These are phyloP conservation scores for Debaryomyces robertsiae DNA, from an alignment of 1,139 yeast genomes.

Conservation along the genomic window DNA sequence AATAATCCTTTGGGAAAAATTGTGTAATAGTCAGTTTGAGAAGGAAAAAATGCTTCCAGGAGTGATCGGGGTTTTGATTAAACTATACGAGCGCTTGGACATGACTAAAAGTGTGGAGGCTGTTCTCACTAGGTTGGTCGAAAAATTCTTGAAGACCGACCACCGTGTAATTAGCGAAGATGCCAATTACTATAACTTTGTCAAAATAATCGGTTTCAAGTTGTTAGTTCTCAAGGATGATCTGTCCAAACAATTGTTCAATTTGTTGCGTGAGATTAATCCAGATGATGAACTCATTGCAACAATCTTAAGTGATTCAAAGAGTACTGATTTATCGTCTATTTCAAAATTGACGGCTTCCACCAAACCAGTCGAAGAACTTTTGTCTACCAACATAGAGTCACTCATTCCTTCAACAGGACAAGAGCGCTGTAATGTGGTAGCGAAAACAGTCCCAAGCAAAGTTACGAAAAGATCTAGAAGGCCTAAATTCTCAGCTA, in stretches of 20 bases:
- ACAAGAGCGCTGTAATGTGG: slow-evolving; percentile 13
- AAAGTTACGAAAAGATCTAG: slow-evolving; percentile 29
- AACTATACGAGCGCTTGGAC: slow-evolving; percentile 47
- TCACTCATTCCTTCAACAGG: slow-evolving; percentile 20
- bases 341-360: slow-evolving; percentile 36
- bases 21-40: slow-evolving; percentile 24
- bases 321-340: slow-evolving; percentile 28
- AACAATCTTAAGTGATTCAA: slow-evolving; percentile 27
- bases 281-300: slow-evolving; percentile 37
- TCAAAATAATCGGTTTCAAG: slow-evolving; percentile 53
- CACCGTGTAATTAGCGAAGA: slow-evolving; percentile 25
- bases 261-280: slow-evolving; percentile 28
- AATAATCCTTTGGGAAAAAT: slow-evolving; percentile 40
- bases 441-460: slow-evolving; percentile 12
- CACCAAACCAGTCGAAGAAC: slow-evolving; percentile 26
- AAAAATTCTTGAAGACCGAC: slow-evolving; percentile 22
- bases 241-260: slow-evolving; percentile 35
- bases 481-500: slow-evolving; percentile 39
- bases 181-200: slow-evolving; percentile 35
- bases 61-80: slow-evolving; percentile 47
- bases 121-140: slow-evolving; percentile 28
- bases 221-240: slow-evolving; percentile 34
- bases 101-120: slow-evolving; percentile 25
- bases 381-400: slow-evolving; percentile 31
- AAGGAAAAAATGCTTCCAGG: slow-evolving; percentile 37